phyloP scores from a whole-genome alignment of 1,284 basidiomycete species.

The Ceraceosorus bombacis region DNA sequence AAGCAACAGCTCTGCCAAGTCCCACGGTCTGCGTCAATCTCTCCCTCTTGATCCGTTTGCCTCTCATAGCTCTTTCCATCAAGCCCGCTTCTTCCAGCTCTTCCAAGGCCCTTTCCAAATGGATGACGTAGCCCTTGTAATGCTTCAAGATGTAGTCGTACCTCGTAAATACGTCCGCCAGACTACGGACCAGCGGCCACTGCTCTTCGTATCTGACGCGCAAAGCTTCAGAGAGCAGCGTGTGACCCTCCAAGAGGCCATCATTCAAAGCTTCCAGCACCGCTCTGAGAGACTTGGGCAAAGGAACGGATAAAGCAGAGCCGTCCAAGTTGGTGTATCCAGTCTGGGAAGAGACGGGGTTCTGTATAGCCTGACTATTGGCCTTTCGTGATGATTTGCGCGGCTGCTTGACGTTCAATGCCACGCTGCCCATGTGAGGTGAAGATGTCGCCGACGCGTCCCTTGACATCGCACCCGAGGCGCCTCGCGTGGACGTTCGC shows the following conservation, averaged over 20 bases:
- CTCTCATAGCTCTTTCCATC: slow-evolving; percentile 38
- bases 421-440: neutral
- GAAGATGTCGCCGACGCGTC: too few species aligned
- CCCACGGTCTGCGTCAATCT: slow-evolving; percentile 36
- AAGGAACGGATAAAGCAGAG: slow-evolving; percentile 20
- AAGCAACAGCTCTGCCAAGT: slow-evolving; percentile 39
- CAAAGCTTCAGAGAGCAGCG: slow-evolving; percentile 30
- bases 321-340: slow-evolving; percentile 3
- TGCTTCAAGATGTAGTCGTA: slow-evolving; percentile 32
- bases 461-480: too few species aligned
- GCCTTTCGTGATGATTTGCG: slow-evolving; percentile 3
- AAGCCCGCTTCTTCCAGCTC: slow-evolving; percentile 37
- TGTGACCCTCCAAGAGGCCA: slow-evolving; percentile 32
- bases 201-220: slow-evolving; percentile 38
- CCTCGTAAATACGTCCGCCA: slow-evolving; percentile 36
- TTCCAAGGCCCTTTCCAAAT: slow-evolving; percentile 36
- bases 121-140: slow-evolving; percentile 33
- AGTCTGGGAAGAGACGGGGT: neutral
- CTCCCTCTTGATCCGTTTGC: slow-evolving; percentile 35
- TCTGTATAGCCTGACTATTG: neutral
- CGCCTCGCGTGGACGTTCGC: neutral
- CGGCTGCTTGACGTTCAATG: neutral
- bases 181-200: slow-evolving; percentile 37
- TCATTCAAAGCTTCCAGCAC: slow-evolving; percentile 32
- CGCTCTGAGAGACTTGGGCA: slow-evolving; percentile 27